Conservation (phyloP, 352 stramenopile species). For the Lagenidium giganteum region DNA sequence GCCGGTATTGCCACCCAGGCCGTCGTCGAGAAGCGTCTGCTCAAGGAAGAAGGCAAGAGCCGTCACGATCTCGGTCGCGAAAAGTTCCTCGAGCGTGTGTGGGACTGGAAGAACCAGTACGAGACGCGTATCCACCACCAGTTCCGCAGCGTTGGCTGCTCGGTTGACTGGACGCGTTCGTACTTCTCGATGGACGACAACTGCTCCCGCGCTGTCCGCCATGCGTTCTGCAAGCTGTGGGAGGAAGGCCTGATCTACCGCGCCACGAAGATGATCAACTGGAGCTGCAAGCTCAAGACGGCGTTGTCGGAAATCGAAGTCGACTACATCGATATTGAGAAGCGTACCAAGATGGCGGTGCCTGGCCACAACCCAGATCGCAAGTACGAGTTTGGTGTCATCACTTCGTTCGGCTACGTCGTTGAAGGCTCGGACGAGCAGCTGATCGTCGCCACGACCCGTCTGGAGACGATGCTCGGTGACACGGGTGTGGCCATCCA, state of each 20-base stretch:
- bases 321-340: slow-evolving; percentile 98
- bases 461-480: slow-evolving; percentile 99
- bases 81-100: slow-evolving; percentile 93
- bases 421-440: slow-evolving; percentile 89
- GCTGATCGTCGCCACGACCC: slow-evolving; percentile 90
- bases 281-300: slow-evolving; percentile 98
- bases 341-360: slow-evolving; percentile 93
- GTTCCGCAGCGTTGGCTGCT: slow-evolving; percentile 90
- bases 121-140: slow-evolving; percentile 83
- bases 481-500: slow-evolving; percentile 98
- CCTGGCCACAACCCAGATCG: slow-evolving; percentile 93
- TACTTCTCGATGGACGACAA: slow-evolving; percentile 99
- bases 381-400: slow-evolving; percentile 99
- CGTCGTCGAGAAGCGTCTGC: slow-evolving; percentile 86
- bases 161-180: slow-evolving; percentile 96
- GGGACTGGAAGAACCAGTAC: slow-evolving; percentile 96
- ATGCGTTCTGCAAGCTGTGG: slow-evolving; percentile 94
- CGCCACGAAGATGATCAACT: slow-evolving; percentile 98
- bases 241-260: slow-evolving; percentile 97
- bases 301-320: slow-evolving; percentile 97
- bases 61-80: slow-evolving; percentile 90
- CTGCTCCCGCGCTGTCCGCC: slow-evolving; percentile 94
- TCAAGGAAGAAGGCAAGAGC: slow-evolving; percentile 78
- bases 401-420: slow-evolving; percentile 97
- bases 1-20: slow-evolving; percentile 98